These are phyloP conservation scores for Westerdykella aurantiaca DNA, from an alignment of 2,329 filamentous ascomycete species.

Conservation along the genomic window DNA sequence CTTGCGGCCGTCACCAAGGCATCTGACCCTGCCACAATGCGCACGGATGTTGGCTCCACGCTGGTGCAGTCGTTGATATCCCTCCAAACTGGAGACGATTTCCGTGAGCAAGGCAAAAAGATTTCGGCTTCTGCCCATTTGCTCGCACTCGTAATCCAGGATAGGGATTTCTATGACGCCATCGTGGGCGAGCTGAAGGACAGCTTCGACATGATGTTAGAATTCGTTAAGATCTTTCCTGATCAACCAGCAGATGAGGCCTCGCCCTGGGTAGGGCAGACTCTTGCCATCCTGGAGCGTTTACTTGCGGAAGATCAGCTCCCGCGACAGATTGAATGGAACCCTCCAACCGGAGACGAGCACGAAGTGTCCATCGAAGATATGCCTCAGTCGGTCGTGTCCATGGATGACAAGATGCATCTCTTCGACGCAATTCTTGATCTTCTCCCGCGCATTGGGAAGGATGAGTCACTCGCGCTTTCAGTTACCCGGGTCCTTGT, in stretches of 20 bases:
- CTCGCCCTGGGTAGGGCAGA: slow-evolving; percentile 88
- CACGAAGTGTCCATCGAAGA: slow-evolving; percentile 51
- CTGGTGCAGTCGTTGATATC: slow-evolving; percentile 77
- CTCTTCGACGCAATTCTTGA: slow-evolving; percentile 76
- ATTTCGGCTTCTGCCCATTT: slow-evolving; percentile 90
- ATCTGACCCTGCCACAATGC: slow-evolving; percentile 52
- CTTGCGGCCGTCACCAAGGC: slow-evolving; percentile 61
- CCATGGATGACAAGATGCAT: slow-evolving; percentile 58
- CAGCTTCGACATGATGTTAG: slow-evolving; percentile 68
- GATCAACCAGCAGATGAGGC: slow-evolving; percentile 67
- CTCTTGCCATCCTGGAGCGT: slow-evolving; percentile 84
- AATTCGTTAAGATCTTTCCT: slow-evolving; percentile 67
- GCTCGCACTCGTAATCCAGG: slow-evolving; percentile 79
- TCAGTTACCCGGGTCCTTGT: slow-evolving; percentile 79
- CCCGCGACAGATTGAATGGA: slow-evolving; percentile 70
- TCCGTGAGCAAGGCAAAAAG: slow-evolving; percentile 56
- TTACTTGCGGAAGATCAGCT: slow-evolving; percentile 85
- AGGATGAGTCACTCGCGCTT: slow-evolving; percentile 77
- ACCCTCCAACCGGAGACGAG: slow-evolving; percentile 44
- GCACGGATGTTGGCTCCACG: slow-evolving; percentile 73
- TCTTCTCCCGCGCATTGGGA: slow-evolving; percentile 77
- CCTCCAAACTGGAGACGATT: slow-evolving; percentile 53
- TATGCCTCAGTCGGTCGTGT: slow-evolving; percentile 57
- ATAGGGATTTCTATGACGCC: slow-evolving; percentile 71
- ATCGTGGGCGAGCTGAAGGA: slow-evolving; percentile 70